phyloP scores from a whole-genome alignment of 805 yeast genomes.

The Kuraishia floccosa region DNA sequence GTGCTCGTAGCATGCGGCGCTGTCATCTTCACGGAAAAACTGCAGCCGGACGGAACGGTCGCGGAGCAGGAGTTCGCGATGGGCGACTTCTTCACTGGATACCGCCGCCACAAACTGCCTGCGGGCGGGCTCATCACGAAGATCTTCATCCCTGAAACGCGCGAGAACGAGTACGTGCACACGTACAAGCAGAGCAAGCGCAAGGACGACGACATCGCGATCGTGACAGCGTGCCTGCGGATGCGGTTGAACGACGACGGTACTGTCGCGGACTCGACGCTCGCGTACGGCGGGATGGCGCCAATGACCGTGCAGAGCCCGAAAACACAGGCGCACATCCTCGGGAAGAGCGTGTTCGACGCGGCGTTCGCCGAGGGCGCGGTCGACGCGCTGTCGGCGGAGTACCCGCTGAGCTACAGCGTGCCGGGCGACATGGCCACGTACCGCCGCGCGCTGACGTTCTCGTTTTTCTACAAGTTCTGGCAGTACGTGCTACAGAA shows the following conservation, averaged over 20 bases:
- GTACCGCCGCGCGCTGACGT: slow-evolving; percentile 28
- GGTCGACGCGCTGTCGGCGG: slow-evolving; percentile 15
- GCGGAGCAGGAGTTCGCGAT: slow-evolving; percentile 16
- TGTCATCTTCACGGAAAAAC: slow-evolving; percentile 20
- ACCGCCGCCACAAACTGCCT: slow-evolving; percentile 28
- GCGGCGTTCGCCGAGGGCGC: slow-evolving; percentile 17
- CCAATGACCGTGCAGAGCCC: slow-evolving; percentile 29
- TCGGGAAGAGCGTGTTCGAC: slow-evolving; percentile 12
- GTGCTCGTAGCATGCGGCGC: slow-evolving; percentile 30
- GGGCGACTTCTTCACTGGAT: slow-evolving; percentile 29
- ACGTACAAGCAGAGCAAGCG: slow-evolving; percentile 35
- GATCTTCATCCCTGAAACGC: slow-evolving; percentile 27
- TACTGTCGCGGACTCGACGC: slow-evolving; percentile 16
- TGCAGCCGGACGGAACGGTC: slow-evolving; percentile 12
- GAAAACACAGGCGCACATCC: slow-evolving; percentile 16
- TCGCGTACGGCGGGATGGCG: slow-evolving; percentile 38
- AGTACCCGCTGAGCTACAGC: slow-evolving; percentile 24
- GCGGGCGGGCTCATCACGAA: slow-evolving; percentile 20
- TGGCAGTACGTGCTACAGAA: slow-evolving; percentile 19
- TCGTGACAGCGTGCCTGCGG: slow-evolving; percentile 30
- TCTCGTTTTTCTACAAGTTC: slow-evolving; percentile 34
- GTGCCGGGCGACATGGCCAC: slow-evolving; percentile 42
- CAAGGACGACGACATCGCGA: slow-evolving; percentile 38
- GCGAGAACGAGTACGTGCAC: slow-evolving; percentile 21
- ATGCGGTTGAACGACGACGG: slow-evolving; percentile 12